Evolutionary conservation across 176 grass and related monocot species (phyloP).

Genomic region (Oryza punctata): DNA sequence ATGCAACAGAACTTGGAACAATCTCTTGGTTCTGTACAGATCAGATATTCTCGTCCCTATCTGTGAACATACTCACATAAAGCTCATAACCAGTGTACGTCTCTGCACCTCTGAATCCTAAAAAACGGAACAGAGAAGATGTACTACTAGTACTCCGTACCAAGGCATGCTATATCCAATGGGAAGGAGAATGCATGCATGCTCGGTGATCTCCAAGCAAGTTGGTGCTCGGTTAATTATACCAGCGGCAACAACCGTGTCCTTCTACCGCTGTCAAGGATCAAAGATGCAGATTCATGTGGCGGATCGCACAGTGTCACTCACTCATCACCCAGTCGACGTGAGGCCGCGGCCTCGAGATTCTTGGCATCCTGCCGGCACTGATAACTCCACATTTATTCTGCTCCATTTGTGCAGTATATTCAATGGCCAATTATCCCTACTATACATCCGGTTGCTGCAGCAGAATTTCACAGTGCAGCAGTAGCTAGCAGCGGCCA

Average conservation of each 20-base stretch:
- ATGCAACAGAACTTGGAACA: no score
- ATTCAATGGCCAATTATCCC: background rate
- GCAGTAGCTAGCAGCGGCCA: background rate
- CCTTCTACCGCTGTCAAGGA: slow-evolving; percentile 4
- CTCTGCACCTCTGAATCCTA: slow-evolving; percentile 27
- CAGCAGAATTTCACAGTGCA: background rate
- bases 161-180: background rate
- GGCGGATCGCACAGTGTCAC: background rate
- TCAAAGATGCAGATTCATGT: background rate
- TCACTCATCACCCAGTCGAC: background rate
- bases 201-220: background rate
- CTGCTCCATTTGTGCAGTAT: background rate
- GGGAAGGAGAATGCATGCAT: background rate
- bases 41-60: slow-evolving; percentile 7
- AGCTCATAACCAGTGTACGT: background rate
- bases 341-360: background rate
- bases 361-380: background rate
- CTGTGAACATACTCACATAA: background rate
- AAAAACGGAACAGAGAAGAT: background rate
- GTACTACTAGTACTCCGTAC: no score
- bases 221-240: background rate
- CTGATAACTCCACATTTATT: background rate
- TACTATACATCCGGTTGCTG: background rate
- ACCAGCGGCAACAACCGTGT: background rate
- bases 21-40: slow-evolving; percentile 31